Conservation (phyloP, 371 early-diverging fungal genomes). For the Phascolomyces articulosus region DNA sequence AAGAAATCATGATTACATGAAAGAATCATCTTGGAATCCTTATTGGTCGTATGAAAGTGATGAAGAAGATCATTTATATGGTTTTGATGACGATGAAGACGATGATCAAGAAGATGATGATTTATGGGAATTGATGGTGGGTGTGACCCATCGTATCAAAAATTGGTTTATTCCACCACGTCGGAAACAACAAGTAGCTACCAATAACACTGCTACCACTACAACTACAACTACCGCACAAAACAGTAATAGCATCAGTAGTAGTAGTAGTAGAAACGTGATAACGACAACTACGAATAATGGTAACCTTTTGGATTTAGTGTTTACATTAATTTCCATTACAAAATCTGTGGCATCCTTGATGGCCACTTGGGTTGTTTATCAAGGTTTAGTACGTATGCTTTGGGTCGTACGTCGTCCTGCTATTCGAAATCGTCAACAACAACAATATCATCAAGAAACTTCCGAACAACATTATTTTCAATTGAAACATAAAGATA, state of each 20-base stretch:
- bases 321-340: conserved; percentile 12
- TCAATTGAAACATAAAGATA: no score
- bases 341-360: conserved; percentile 18
- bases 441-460: no score
- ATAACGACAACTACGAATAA: no score
- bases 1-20: not conserved
- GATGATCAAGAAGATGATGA: conserved; percentile 13
- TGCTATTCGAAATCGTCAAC: not conserved
- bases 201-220: no score
- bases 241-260: not conserved
- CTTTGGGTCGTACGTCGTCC: conserved; percentile 8
- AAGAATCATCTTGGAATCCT: not conserved
- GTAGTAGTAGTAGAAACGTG: not conserved
- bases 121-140: conserved; percentile 13
- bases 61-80: conserved; percentile 2
- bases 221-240: no score
- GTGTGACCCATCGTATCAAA: conserved; percentile 1
- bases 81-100: conserved; percentile 1
- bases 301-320: not conserved
- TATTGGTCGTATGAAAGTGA: conserved; percentile 7
- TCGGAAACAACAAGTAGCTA: not conserved
- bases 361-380: conserved; percentile 23
- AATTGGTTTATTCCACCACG: not conserved
- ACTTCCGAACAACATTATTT: not conserved
- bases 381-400: conserved; percentile 15